Evolutionary conservation across 75 land plant species (phyloP), one percentile per base, ranked within the genome.

Genomic region (Picea glauca): DNA sequence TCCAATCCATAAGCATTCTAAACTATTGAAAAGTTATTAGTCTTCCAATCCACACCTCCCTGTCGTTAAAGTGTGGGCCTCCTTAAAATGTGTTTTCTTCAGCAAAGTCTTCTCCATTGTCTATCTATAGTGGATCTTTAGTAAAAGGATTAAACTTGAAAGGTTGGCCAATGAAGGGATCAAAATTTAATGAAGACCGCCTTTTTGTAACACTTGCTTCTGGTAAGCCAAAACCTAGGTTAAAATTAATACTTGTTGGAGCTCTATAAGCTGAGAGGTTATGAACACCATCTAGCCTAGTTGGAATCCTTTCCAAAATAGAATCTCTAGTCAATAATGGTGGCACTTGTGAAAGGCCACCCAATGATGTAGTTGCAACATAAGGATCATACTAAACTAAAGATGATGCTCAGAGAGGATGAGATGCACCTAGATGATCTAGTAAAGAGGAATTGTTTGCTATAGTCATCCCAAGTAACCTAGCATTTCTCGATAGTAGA

Each of bases 141-240:
- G 82, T 84, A 20, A 84, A 80, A 31, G 82, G 85, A 73, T 84
- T 82, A 43, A 84, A 84, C 60, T 72, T 84, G 72, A 80, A 84
- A 77, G 80, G 82, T 17, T 73, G 59, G 9, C 80, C 82, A 0
- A 82, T 84, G 78, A 76, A 84, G 5, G 85, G 85, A 65, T 84
- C 85, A 80, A 84, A 84, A 62, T 74, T 80, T 7, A 80, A 20
- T 59, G 59, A 78, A 59, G 62, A 78, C 15, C 77, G 75, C 72
- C n/a, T 68, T 15, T 68, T 43, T 20, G 50, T 4, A 14, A 18
- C 72, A 68, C 18, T 35, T 68, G 18, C 46, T 35, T 68, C 72
- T 38, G 20, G 20, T 38, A 35, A 38, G 6, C 72, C 32, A 38
- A n/a, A 35, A 6, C 72, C 72, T 11, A 68, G 35, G 38, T 38